Evolutionary conservation across 169 alveolate species (phyloP).

Genomic region (Eimeria sp.): DNA sequence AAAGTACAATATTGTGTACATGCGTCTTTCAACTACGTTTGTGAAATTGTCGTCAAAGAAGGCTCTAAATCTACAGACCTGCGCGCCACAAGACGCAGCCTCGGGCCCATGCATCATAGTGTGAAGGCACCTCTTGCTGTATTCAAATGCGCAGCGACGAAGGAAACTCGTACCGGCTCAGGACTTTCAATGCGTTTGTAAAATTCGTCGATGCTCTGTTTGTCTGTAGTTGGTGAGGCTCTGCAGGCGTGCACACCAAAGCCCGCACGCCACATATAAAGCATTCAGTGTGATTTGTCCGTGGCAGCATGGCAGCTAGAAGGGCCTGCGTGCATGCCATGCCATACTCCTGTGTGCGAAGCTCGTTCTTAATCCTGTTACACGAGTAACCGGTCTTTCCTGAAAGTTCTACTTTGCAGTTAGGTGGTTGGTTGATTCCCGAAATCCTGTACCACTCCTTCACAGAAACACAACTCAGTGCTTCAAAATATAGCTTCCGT

Average conservation of each 20-base stretch:
- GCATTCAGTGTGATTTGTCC: not conserved
- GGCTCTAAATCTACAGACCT: constrained; percentile 50
- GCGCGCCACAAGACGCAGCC: not conserved
- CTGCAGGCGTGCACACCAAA: constrained; percentile 12
- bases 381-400: not conserved
- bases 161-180: constrained; percentile 21
- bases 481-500: not conserved
- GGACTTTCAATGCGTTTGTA: constrained; percentile 36
- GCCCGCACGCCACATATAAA: not conserved
- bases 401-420: constrained; percentile 5
- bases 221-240: not conserved
- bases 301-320: not conserved
- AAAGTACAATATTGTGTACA: constrained; percentile 20
- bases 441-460: constrained; percentile 62
- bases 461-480: constrained; percentile 32
- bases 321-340: not conserved
- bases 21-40: constrained; percentile 27
- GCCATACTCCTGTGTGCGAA: constrained; percentile 9
- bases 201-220: constrained; percentile 15
- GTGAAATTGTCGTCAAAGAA: constrained; percentile 37
- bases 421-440: constrained; percentile 30
- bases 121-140: not conserved
- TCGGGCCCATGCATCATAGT: not conserved
- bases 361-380: not conserved
- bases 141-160: not conserved